Conservation (phyloP, 75 land plant genomes). For the Pinus tabuliformis region DNA sequence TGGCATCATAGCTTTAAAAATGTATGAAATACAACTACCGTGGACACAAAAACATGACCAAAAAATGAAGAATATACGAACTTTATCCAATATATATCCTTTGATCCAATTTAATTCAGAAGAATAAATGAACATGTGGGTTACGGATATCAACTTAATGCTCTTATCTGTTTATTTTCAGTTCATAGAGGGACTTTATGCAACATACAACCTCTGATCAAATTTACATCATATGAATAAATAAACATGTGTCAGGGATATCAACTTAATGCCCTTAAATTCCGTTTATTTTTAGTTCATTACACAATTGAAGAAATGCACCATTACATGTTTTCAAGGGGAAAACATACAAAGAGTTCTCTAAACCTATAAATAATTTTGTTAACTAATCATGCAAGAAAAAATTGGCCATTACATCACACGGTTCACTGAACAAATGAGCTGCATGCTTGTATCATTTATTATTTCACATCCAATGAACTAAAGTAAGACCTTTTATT, state of each 20-base stretch:
- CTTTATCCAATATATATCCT: neutral
- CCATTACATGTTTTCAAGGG: neutral
- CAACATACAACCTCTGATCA: neutral
- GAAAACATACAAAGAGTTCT: neutral
- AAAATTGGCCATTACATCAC: neutral
- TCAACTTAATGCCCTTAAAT: neutral
- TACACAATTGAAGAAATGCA: slow-evolving; percentile 1
- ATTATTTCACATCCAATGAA: neutral
- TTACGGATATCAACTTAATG: neutral
- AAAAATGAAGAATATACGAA: neutral
- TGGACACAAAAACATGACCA: neutral
- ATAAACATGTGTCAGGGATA: neutral
- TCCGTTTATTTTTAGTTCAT: neutral
- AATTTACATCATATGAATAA: neutral
- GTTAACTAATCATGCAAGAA: neutral
- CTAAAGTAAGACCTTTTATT: neutral
- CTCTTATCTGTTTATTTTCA: neutral
- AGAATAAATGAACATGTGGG: neutral
- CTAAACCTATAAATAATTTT: neutral
- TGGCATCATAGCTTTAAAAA: neutral
- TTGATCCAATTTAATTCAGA: neutral
- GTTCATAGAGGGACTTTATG: neutral
- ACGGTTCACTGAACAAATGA: neutral
- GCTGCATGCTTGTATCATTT: neutral
- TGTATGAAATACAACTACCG: neutral